phyloP scores from a whole-genome alignment of 164 flowering plant genomes.

The Cinnamomum chago region DNA sequence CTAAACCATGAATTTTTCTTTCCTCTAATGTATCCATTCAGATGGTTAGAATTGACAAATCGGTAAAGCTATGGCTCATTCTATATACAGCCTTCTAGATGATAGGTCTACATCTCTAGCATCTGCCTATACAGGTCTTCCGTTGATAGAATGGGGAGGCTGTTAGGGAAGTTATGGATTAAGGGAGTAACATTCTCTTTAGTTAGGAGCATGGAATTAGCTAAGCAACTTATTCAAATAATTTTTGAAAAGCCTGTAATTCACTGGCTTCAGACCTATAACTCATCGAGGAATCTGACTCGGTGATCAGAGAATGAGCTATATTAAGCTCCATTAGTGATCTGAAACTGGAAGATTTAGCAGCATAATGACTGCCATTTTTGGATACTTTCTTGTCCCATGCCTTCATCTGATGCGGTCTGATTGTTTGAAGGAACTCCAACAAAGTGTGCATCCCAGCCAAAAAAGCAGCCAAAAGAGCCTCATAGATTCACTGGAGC shows the following conservation, averaged over 20 bases:
- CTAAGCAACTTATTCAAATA: background rate
- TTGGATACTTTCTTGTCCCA: background rate
- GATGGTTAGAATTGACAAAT: background rate
- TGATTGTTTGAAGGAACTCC: constrained; percentile 48
- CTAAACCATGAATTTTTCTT: too few relatives aligned
- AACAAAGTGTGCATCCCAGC: constrained; percentile 18
- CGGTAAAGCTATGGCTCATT: background rate
- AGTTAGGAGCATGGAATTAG: background rate
- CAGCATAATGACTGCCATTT: background rate
- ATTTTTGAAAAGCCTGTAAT: too few relatives aligned
- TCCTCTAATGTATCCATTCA: background rate
- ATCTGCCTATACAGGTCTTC: background rate
- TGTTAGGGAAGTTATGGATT: too few relatives aligned
- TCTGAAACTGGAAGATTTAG: background rate
- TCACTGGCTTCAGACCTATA: too few relatives aligned
- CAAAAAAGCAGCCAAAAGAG: constrained; percentile 4
- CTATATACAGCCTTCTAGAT: background rate
- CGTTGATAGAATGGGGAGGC: background rate
- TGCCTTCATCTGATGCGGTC: constrained; percentile 4
- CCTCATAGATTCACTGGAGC: constrained; percentile 28
- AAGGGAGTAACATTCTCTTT: too few relatives aligned
- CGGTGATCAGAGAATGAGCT: background rate
- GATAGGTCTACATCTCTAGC: background rate
- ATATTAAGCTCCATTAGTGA: background rate
- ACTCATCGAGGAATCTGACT: background rate